These are phyloP conservation scores for Kodamaea neixiangensis DNA, from an alignment of 805 yeast genomes.

Conservation along the genomic window DNA sequence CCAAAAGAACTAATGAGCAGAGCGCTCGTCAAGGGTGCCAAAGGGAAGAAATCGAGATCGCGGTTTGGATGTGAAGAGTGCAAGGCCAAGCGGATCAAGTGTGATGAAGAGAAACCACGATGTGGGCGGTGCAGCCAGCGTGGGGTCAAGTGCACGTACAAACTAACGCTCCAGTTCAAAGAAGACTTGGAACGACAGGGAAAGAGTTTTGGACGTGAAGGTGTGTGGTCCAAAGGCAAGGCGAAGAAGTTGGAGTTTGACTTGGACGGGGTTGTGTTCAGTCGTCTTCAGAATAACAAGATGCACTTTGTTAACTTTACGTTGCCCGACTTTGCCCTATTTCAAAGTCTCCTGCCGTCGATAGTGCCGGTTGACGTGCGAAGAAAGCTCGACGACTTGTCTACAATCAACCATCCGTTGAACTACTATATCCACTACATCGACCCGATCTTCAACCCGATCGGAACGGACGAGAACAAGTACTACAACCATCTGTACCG, in stretches of 20 bases:
- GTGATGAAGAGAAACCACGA: constrained; percentile 29
- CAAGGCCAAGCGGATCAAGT: constrained; percentile 22
- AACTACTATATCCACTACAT: constrained; percentile 27
- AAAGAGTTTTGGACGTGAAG: constrained; percentile 29
- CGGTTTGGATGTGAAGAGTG: constrained; percentile 28
- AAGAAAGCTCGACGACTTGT: constrained; percentile 13
- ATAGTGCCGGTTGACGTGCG: constrained; percentile 25
- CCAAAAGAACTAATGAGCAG: background rate
- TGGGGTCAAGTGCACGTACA: constrained; percentile 22
- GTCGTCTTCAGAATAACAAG: constrained; percentile 14
- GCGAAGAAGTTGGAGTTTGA: constrained; percentile 13
- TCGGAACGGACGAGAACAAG: constrained; percentile 15
- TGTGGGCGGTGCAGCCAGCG: constrained; percentile 21
- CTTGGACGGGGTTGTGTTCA: constrained; percentile 18
- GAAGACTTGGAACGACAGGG: constrained; percentile 29
- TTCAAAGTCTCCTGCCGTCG: constrained; percentile 20
- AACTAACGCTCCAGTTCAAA: constrained; percentile 23
- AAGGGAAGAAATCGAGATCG: constrained; percentile 17
- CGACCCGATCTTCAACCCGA: constrained; percentile 32
- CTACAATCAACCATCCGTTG: constrained; percentile 22
- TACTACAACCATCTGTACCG: constrained; percentile 12
- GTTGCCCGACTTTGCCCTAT: constrained; percentile 17
- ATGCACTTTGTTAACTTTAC: constrained; percentile 22
- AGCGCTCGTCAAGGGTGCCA: background rate
- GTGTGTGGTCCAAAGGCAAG: constrained; percentile 24